A percentile compares a stretch with the other conserved stretches of the same genome.
Conservation (phyloP, 2,329 filamentous ascomycete species). For the Talaromyces albobiverticillius region DNA sequence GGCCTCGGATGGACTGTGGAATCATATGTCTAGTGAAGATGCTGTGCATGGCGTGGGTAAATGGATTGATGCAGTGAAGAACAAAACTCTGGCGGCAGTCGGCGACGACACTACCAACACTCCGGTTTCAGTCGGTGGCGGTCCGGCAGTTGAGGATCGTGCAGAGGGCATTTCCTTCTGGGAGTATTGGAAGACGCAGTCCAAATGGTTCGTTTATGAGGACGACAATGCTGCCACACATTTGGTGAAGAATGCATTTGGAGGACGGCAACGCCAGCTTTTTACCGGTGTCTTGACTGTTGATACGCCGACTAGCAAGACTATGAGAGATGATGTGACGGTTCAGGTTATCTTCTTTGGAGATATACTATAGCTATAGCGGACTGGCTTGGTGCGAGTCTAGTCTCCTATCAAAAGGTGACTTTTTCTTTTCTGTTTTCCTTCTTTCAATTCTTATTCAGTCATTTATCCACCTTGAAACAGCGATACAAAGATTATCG, state of each 20-base stretch:
- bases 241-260: conserved; percentile 53
- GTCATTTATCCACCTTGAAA: too few species aligned
- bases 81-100: not conserved
- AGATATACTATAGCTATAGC: not conserved
- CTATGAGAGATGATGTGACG: conserved; percentile 51
- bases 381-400: too few species aligned
- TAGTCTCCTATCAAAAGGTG: too few species aligned
- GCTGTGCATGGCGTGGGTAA: conserved; percentile 56
- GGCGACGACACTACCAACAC: not conserved
- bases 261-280: conserved; percentile 42
- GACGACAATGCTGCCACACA: conserved; percentile 54
- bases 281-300: conserved; percentile 28
- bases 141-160: conserved; percentile 8
- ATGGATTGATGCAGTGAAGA: conserved; percentile 47
- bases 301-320: conserved; percentile 27
- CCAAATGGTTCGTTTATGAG: conserved; percentile 30
- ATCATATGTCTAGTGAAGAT: conserved; percentile 56
- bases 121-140: not conserved
- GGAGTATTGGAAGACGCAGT: conserved; percentile 46
- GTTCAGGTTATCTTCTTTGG: conserved; percentile 44
- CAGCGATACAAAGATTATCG: too few species aligned
- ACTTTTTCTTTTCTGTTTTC: too few species aligned
- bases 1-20: conserved; percentile 66
- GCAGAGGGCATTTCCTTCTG: conserved; percentile 26
- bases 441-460: too few species aligned